Evolutionary conservation across 2,329 filamentous ascomycete species (phyloP).

Genomic region (Tolypocladium paradoxum): DNA sequence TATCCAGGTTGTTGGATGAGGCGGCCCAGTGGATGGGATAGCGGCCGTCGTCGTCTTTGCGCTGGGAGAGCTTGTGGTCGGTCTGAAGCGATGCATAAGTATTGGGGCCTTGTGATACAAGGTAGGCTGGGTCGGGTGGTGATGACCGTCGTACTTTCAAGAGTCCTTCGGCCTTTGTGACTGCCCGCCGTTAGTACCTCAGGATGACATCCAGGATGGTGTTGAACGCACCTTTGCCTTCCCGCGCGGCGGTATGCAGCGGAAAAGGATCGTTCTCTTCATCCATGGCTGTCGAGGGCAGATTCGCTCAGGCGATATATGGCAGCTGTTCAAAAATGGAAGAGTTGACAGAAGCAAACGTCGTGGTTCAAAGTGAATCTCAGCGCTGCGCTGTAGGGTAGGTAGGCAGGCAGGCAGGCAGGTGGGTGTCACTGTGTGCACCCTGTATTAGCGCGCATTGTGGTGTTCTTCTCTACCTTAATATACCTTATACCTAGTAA

Average conservation of each 20-base stretch:
- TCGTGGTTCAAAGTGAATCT: background rate
- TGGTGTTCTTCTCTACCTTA: too few species aligned
- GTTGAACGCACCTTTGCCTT: slow-evolving; percentile 60
- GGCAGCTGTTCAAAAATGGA: background rate
- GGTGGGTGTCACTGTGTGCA: too few species aligned
- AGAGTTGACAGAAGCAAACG: background rate
- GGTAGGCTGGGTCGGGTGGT: background rate
- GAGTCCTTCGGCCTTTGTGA: slow-evolving; percentile 7
- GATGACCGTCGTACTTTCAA: slow-evolving; percentile 4
- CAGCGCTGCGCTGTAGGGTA: background rate
- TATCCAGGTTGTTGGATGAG: slow-evolving; percentile 68
- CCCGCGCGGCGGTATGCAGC: slow-evolving; percentile 76
- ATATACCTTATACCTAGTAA: too few species aligned
- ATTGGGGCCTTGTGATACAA: background rate
- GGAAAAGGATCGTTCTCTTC: slow-evolving; percentile 54
- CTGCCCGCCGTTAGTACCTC: slow-evolving; percentile 1
- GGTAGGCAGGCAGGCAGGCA: too few species aligned
- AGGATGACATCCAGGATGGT: too few species aligned
- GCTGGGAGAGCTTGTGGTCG: slow-evolving; percentile 64
- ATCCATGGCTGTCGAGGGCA: slow-evolving; percentile 12
- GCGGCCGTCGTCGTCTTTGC: slow-evolving; percentile 75
- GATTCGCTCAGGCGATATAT: fast-evolving
- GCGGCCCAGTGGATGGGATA: slow-evolving; percentile 91
- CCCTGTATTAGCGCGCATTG: too few species aligned
- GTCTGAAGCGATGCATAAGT: slow-evolving; percentile 36